Evolutionary conservation across 148 eudicot genomes (phyloP).

Genomic region (Rhododendron mucronatum): DNA sequence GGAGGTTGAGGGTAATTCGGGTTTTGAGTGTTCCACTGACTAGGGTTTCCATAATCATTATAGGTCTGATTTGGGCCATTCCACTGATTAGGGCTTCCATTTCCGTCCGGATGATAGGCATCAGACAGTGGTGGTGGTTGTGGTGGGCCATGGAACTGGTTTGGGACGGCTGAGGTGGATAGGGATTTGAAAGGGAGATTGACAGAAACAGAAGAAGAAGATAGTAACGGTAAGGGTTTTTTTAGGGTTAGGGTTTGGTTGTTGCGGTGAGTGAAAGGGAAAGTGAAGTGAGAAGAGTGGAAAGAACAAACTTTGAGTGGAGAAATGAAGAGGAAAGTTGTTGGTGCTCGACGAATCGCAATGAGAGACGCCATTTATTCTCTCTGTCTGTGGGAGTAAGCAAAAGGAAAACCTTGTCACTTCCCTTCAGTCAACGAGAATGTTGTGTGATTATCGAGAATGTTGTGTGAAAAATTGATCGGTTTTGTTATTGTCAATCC

Average conservation of each 20-base stretch:
- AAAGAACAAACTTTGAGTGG: conserved; percentile 29
- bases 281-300: conserved; percentile 10
- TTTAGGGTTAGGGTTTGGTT: conserved; percentile 12
- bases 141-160: conserved; percentile 18
- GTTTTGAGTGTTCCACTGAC: background rate
- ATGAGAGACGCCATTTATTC: conserved; percentile 43
- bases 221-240: conserved; percentile 3
- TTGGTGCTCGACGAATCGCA: conserved; percentile 34
- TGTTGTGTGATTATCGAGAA: too few relatives aligned
- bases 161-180: conserved; percentile 21
- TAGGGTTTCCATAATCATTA: conserved; percentile 19
- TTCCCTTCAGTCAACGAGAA: too few relatives aligned
- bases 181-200: background rate
- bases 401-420: too few relatives aligned
- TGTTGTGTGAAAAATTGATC: too few relatives aligned
- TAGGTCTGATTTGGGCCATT: conserved; percentile 2
- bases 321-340: conserved; percentile 19
- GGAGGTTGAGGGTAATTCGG: background rate
- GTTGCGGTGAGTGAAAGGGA: background rate
- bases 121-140: conserved; percentile 8
- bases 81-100: background rate
- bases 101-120: background rate
- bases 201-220: conserved; percentile 5
- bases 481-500: too few relatives aligned
- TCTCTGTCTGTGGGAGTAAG: background rate